phyloP scores from a whole-genome alignment of 2,329 filamentous ascomycete genomes.

The Monosporascus sp. region DNA sequence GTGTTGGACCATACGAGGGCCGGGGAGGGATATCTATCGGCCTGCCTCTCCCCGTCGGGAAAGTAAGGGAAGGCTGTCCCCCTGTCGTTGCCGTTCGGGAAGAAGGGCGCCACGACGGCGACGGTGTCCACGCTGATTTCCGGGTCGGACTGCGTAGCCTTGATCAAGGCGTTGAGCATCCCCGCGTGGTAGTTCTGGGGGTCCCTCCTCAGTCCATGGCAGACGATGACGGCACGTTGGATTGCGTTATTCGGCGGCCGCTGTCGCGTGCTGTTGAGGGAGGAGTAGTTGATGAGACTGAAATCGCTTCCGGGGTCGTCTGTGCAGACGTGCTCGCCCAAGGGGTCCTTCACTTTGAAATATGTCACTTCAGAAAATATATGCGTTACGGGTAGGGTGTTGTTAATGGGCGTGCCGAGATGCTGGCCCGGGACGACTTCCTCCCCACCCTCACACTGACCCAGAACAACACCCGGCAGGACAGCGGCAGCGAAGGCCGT shows the following conservation, averaged over 20 bases:
- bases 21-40: neutral
- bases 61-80: slow-evolving; percentile 2
- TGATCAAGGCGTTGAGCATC: slow-evolving; percentile 1
- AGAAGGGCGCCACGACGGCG: slow-evolving; percentile 2
- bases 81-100: slow-evolving; percentile 8
- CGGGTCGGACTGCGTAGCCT: neutral
- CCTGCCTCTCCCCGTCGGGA: neutral
- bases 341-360: slow-evolving; percentile 3
- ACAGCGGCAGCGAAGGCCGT: neutral
- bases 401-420: neutral
- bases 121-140: slow-evolving; percentile 1
- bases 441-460: neutral
- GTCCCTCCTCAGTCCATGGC: neutral
- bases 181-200: slow-evolving; percentile 2
- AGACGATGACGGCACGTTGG: slow-evolving; percentile 1
- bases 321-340: slow-evolving; percentile 1
- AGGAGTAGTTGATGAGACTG: slow-evolving; percentile 1
- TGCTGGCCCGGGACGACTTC: slow-evolving; percentile 2
- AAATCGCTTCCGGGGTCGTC: neutral
- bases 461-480: neutral
- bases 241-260: neutral
- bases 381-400: neutral
- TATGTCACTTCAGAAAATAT: neutral
- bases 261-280: slow-evolving; percentile 1
- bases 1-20: slow-evolving; percentile 6